A percentile compares a stretch with the other conserved stretches of the same genome.
These are phyloP conservation scores for Malassezia japonica DNA, from an alignment of 1,284 basidiomycete genomes.

Conservation along the genomic window DNA sequence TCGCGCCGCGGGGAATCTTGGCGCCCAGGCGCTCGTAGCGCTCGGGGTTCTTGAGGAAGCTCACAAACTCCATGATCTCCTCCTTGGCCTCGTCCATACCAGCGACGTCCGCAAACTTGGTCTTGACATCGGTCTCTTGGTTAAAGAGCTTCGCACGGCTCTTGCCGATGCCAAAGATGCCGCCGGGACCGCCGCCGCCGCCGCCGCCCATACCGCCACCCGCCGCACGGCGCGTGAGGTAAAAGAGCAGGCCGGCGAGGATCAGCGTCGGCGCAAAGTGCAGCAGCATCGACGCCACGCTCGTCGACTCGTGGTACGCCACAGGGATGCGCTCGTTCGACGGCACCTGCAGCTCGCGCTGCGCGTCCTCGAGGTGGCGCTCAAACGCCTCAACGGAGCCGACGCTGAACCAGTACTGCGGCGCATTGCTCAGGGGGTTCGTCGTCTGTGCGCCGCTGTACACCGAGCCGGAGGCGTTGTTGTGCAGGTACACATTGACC, in stretches of 20 bases:
- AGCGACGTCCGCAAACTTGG: slow-evolving; percentile 89
- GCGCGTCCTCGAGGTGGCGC: slow-evolving; percentile 82
- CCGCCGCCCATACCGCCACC: slow-evolving; percentile 47
- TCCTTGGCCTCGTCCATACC: slow-evolving; percentile 99
- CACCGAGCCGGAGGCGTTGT: slow-evolving; percentile 61
- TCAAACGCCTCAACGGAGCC: slow-evolving; percentile 96
- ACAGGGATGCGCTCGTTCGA: slow-evolving; percentile 89
- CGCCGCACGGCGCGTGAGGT: slow-evolving; percentile 68
- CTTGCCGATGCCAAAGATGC: slow-evolving; percentile 96
- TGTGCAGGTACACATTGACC: slow-evolving; percentile 72
- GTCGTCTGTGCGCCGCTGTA: not conserved
- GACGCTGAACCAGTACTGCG: slow-evolving; percentile 81
- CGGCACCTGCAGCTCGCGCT: slow-evolving; percentile 82
- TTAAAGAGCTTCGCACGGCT: slow-evolving; percentile 91
- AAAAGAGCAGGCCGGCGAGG: slow-evolving; percentile 80
- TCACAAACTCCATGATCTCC: slow-evolving; percentile 99
- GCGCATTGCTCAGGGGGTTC: slow-evolving; percentile 18
- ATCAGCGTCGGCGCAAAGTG: slow-evolving; percentile 90
- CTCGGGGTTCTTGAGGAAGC: slow-evolving; percentile 90
- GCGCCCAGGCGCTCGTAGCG: slow-evolving; percentile 94
- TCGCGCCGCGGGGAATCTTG: slow-evolving; percentile 96
- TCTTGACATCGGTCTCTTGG: slow-evolving; percentile 87
- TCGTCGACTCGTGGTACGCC: slow-evolving; percentile 89
- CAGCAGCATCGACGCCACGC: slow-evolving; percentile 68
- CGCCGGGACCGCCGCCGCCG: slow-evolving; percentile 59